Evolutionary conservation across 1,284 basidiomycete genomes (phyloP).

Genomic region (Leccinum proximum): DNA sequence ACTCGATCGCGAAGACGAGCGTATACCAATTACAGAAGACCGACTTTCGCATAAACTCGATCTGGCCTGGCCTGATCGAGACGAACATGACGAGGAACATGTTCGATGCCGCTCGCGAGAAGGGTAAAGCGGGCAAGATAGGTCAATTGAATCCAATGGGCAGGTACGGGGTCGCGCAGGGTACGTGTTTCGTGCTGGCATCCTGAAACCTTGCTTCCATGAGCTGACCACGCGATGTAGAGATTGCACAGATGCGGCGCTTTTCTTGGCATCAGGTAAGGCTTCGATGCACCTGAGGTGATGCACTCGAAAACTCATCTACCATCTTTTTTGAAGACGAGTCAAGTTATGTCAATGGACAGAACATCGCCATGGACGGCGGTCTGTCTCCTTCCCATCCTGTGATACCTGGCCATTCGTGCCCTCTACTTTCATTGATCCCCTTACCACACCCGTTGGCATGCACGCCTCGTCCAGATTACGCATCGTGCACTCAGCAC

Average conservation of each 20-base stretch:
- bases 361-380: slow-evolving; percentile 86
- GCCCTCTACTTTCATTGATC: slow-evolving; percentile 51
- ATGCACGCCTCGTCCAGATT: slow-evolving; percentile 87
- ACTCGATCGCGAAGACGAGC: slow-evolving; percentile 81
- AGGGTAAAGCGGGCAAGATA: slow-evolving; percentile 73
- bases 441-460: slow-evolving; percentile 60
- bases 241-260: slow-evolving; percentile 77
- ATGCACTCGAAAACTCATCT: slow-evolving; percentile 13
- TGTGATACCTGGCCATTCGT: slow-evolving; percentile 40
- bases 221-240: slow-evolving; percentile 35
- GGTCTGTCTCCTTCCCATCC: slow-evolving; percentile 68
- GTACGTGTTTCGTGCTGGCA: slow-evolving; percentile 33
- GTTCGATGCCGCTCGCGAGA: slow-evolving; percentile 75
- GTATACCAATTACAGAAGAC: slow-evolving; percentile 80
- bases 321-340: slow-evolving; percentile 53
- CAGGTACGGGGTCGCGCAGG: slow-evolving; percentile 77
- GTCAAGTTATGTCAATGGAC: slow-evolving; percentile 91
- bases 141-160: slow-evolving; percentile 87
- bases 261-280: slow-evolving; percentile 87
- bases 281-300: slow-evolving; percentile 1
- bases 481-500: slow-evolving; percentile 70
- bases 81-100: slow-evolving; percentile 80
- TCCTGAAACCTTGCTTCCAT: slow-evolving; percentile 12
- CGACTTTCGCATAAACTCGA: slow-evolving; percentile 86
- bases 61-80: slow-evolving; percentile 92